phyloP scores from a whole-genome alignment of 202 grass and related monocot genomes.

The Schoenoplectus triqueter region DNA sequence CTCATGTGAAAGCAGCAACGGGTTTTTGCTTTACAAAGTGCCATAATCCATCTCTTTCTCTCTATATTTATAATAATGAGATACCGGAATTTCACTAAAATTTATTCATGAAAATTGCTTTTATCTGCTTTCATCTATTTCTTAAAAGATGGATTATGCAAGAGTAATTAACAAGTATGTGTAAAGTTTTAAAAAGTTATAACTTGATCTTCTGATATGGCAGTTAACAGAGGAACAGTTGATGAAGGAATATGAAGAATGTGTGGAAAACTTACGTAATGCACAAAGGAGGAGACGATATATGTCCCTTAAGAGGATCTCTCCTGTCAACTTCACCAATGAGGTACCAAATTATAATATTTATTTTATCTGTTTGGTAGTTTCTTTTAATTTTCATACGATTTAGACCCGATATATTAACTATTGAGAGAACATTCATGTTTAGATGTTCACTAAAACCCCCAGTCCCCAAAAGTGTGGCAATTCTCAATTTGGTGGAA shows the following conservation, averaged over 20 bases:
- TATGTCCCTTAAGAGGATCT: conserved; percentile 71
- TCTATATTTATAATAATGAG: background rate
- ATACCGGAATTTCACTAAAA: background rate
- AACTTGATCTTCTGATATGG: background rate
- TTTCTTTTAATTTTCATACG: conserved; percentile 4
- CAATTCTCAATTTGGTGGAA: too few relatives aligned
- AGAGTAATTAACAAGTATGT: background rate
- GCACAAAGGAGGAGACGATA: conserved; percentile 67
- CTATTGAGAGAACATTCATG: background rate
- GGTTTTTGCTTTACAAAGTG: too few relatives aligned
- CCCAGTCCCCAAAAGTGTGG: background rate
- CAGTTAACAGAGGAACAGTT: conserved; percentile 82
- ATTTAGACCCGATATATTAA: background rate
- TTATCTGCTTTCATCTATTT: background rate
- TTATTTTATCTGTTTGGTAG: conserved; percentile 34
- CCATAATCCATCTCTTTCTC: too few relatives aligned
- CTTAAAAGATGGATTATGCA: conserved; percentile 12
- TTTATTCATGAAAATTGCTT: conserved; percentile 21
- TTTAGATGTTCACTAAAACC: background rate
- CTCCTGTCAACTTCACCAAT: conserved; percentile 75
- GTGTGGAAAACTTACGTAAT: conserved; percentile 62
- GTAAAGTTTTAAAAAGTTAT: conserved; percentile 25
- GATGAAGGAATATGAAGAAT: conserved; percentile 82
- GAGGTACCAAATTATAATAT: conserved; percentile 50
- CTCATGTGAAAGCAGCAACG: too few relatives aligned